Conservation (phyloP, 2,329 filamentous ascomycete species). For the Blastomyces emzantsi region DNA sequence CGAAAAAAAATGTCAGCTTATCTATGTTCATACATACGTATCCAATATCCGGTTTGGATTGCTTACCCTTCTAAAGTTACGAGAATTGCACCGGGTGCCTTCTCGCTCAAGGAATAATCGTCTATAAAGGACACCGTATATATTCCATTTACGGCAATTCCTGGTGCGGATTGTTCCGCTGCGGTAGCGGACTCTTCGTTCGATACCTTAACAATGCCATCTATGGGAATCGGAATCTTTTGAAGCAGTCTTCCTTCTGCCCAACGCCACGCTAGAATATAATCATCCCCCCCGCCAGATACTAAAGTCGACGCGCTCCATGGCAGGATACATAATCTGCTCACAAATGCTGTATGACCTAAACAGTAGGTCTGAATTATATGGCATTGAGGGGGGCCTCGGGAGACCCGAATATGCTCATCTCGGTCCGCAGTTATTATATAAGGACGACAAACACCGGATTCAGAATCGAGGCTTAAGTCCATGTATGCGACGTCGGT, state of each 20-base stretch:
- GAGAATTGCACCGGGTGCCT: slow-evolving; percentile 30
- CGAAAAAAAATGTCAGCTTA: neutral
- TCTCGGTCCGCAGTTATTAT: slow-evolving; percentile 61
- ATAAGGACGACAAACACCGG: slow-evolving; percentile 45
- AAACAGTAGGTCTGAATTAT: slow-evolving; percentile 85
- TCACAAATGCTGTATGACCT: slow-evolving; percentile 79
- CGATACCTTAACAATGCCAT: neutral
- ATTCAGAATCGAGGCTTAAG: slow-evolving; percentile 39
- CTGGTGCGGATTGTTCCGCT: slow-evolving; percentile 11
- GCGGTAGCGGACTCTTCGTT: neutral
- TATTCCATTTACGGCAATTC: slow-evolving; percentile 45
- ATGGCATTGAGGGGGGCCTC: slow-evolving; percentile 71
- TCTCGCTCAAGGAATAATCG: slow-evolving; percentile 12
- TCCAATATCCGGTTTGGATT: neutral
- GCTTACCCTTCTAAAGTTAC: slow-evolving; percentile 53
- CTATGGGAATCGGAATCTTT: slow-evolving; percentile 23
- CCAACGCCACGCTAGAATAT: slow-evolving; percentile 81
- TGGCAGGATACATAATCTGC: slow-evolving; percentile 58
- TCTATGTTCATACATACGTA: neutral
- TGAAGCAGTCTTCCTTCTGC: slow-evolving; percentile 30
- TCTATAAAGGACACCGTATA: slow-evolving; percentile 33
- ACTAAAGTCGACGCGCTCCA: slow-evolving; percentile 55
- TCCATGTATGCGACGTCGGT: slow-evolving; percentile 58
- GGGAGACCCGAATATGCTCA: slow-evolving; percentile 81
- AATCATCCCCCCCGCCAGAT: slow-evolving; percentile 77